Percentiles rank a stretch among this genome's conserved stretches.
Evolutionary conservation across 495 filamentous ascomycete genomes (phyloP).

Genomic region (Cercophora samala): DNA sequence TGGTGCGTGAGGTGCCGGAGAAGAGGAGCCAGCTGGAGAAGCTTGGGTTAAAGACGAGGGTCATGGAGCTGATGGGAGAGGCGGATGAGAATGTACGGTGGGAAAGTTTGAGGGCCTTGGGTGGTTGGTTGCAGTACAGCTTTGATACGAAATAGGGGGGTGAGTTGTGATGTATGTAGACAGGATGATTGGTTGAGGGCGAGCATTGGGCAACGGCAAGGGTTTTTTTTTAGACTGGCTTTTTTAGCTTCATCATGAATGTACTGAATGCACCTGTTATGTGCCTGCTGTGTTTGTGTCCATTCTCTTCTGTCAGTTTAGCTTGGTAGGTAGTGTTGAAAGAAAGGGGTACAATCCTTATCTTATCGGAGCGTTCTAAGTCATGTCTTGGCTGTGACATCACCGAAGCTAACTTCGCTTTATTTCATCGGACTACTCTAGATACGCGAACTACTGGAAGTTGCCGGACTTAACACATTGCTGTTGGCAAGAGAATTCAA

Average conservation of each 20-base stretch:
- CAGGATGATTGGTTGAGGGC: neutral
- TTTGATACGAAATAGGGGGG: slow-evolving; percentile 57
- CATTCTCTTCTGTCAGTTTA: no score
- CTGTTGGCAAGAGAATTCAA: no score
- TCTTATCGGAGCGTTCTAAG: slow-evolving; percentile 24
- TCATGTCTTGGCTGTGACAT: slow-evolving; percentile 13
- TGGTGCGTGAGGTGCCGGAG: slow-evolving; percentile 90
- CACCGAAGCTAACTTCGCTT: neutral
- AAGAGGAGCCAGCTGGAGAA: slow-evolving; percentile 79
- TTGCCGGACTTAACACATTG: no score
- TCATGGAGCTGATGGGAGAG: slow-evolving; percentile 96
- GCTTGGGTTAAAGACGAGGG: slow-evolving; percentile 80
- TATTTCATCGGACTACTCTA: no score
- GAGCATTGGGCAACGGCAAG: neutral
- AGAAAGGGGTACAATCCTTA: slow-evolving; percentile 12
- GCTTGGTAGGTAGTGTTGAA: neutral
- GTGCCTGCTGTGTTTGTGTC: neutral
- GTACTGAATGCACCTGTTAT: slow-evolving; percentile 2
- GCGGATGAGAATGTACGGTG: slow-evolving; percentile 85
- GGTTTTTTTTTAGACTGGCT: neutral
- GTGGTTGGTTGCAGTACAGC: slow-evolving; percentile 90
- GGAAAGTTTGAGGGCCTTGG: slow-evolving; percentile 91
- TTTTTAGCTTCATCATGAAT: slow-evolving; percentile 7
- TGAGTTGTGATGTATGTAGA: neutral
- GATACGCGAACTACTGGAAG: no score